Evolutionary conservation across 352 stramenopile genomes (phyloP).

Genomic region (Phytophthora sojae): DNA sequence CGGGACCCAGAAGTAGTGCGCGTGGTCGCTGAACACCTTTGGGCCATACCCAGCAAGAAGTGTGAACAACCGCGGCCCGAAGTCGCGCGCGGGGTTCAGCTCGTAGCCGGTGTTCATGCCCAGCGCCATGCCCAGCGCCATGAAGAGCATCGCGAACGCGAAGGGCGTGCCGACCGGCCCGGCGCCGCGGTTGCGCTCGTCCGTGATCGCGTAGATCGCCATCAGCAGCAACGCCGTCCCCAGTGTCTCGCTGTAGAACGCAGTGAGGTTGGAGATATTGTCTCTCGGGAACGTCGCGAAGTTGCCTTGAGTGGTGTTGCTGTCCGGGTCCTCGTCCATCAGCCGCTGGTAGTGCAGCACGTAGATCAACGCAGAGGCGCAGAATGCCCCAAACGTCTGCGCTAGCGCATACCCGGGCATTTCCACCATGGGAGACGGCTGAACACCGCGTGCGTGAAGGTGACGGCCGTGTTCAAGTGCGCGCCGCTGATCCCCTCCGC

Average conservation of each 20-base stretch:
- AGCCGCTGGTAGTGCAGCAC: slow-evolving; percentile 55
- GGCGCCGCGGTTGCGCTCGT: slow-evolving; percentile 54
- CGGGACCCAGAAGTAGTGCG: slow-evolving; percentile 70
- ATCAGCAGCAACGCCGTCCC: slow-evolving; percentile 57
- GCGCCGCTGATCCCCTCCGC: slow-evolving; percentile 53
- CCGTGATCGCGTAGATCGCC: slow-evolving; percentile 59
- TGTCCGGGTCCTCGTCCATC: slow-evolving; percentile 49
- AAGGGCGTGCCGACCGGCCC: slow-evolving; percentile 41
- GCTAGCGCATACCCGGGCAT: slow-evolving; percentile 45
- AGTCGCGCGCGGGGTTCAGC: slow-evolving; percentile 54
- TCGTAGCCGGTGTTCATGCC: slow-evolving; percentile 50
- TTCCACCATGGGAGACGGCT: slow-evolving; percentile 53
- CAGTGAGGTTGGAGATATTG: slow-evolving; percentile 48
- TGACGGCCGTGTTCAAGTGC: slow-evolving; percentile 66
- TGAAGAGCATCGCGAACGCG: slow-evolving; percentile 58
- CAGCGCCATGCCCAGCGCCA: slow-evolving; percentile 65
- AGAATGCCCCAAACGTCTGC: slow-evolving; percentile 50
- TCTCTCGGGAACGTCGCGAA: slow-evolving; percentile 55
- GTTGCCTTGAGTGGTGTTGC: slow-evolving; percentile 41
- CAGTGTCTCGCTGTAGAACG: slow-evolving; percentile 63
- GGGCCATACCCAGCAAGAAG: slow-evolving; percentile 55
- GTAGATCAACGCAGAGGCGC: slow-evolving; percentile 49
- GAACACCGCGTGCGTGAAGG: slow-evolving; percentile 53
- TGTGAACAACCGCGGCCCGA: slow-evolving; percentile 53
- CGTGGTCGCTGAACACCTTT: slow-evolving; percentile 55